Percentiles rank a stretch among this genome's conserved stretches.
Conservation (phyloP, 2,329 filamentous ascomycete species). For the Fusarium sp. region DNA sequence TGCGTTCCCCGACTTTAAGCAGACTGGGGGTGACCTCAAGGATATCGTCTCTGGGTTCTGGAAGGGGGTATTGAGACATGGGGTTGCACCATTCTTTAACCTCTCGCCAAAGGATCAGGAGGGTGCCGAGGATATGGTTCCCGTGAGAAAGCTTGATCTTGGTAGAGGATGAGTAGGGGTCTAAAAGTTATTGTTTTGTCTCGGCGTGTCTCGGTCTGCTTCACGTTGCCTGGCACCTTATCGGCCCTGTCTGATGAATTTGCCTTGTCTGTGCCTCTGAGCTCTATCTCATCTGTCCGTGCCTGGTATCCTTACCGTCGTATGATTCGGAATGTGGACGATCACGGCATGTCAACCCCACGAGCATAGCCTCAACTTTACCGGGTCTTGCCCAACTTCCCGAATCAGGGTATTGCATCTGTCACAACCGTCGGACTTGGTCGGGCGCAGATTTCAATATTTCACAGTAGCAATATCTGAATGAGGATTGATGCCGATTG, state of each 20-base stretch:
- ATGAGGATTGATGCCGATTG: constrained; percentile 4
- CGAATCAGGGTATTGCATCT: neutral
- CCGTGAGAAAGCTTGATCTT: constrained; percentile 62
- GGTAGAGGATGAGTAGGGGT: constrained; percentile 50
- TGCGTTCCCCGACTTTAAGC: constrained; percentile 93
- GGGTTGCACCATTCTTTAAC: constrained; percentile 72
- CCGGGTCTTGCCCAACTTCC: neutral
- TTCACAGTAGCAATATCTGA: neutral
- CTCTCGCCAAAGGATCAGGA: constrained; percentile 37
- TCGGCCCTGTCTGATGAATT: neutral
- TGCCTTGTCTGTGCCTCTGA: neutral
- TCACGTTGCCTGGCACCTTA: neutral
- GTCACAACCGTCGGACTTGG: neutral
- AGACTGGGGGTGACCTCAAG: constrained; percentile 84
- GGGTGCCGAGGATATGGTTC: constrained; percentile 56
- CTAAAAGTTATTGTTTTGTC: constrained; percentile 1
- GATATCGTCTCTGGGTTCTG: constrained; percentile 79
- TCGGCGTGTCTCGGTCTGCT: neutral
- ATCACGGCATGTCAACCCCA: neutral
- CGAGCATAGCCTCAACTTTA: neutral
- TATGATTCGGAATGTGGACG: neutral
- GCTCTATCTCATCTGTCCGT: neutral
- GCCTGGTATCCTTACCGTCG: neutral
- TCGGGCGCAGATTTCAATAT: neutral
- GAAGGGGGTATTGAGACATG: constrained; percentile 72